Base-by-base conservation (phyloP, 139 green algal genomes). In the Micromonas commoda region DNA sequence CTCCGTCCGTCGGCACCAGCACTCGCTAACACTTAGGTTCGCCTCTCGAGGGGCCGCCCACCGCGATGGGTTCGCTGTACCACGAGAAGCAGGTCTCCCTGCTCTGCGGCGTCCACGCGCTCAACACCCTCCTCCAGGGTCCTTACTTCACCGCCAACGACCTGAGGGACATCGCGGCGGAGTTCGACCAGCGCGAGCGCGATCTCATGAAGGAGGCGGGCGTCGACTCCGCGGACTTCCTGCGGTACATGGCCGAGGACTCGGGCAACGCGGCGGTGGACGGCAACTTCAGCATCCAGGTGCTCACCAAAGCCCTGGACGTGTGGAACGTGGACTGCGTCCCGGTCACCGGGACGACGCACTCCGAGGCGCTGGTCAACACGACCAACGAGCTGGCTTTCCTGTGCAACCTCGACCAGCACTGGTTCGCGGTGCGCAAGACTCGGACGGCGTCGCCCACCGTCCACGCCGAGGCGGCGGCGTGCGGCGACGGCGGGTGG, bases 341-440 rank as follows among this genome's bases (percentile, higher is more conserved):
- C 0, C 81, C 82, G 3, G 32, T 88, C 13, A 78, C 81, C 61
- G 85, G 64, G 23, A 77, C 86, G 32, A 80, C 85, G 33, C 64
- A 82, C 3, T 28, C 35, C 3, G 45, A 78, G 0, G 66, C 64
- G 1, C 33, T n/a, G 13, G 67, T 81, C 9, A 84, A 89, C 3
- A 86, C 91, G 32, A 67, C 85, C 32, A 38, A 73, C 0, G 85
- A 92, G 57, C 1, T 68, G 1, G 92, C 89, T 2, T 96, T 93
- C 82, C 90, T 97, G 28, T 94, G 89, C 85, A 93, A 97, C 81
- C 86, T 93, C 5, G 61, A 87, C 82, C 85, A 95, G 80, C 91
- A 96, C 81, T 96, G 91, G 91, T 94, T 94, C 77, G 90, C 89
- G 6, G 80, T 96, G 9, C 82, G 90, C 0, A 66, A 73, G 1